A percentile compares a stretch with the other conserved stretches of the same genome.
phyloP scores from a whole-genome alignment of 768 basidiomycete genomes.

The Sporobolomyces pararoseus region DNA sequence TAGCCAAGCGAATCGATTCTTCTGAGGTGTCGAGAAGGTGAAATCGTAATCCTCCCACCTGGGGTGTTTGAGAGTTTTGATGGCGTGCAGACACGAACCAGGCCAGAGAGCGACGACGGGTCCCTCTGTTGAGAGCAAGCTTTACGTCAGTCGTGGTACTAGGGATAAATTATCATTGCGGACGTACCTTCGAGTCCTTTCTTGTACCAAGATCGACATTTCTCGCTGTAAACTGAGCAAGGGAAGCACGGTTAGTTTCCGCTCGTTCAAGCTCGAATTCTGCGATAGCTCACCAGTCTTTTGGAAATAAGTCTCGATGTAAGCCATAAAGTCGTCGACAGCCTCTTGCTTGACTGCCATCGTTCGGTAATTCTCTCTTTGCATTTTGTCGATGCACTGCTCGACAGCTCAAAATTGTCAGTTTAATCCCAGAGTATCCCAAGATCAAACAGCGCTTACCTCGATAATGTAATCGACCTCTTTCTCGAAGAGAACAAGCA shows the following conservation, averaged over 20 bases:
- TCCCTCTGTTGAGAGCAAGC: conserved; percentile 51
- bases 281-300: conserved; percentile 18
- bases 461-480: conserved; percentile 60
- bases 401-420: no score
- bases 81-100: conserved; percentile 53
- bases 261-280: conserved; percentile 33
- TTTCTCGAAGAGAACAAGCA: conserved; percentile 59
- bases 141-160: no score
- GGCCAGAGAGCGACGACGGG: conserved; percentile 62
- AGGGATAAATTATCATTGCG: no score
- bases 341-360: conserved; percentile 62
- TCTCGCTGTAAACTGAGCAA: conserved; percentile 55
- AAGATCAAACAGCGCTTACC: no score
- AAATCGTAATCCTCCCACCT: conserved; percentile 62
- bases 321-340: conserved; percentile 61
- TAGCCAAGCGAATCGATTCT: conserved; percentile 60
- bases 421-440: no score
- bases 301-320: conserved; percentile 40
- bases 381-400: conserved; percentile 57
- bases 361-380: conserved; percentile 62
- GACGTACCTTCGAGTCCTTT: conserved; percentile 53
- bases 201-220: conserved; percentile 66
- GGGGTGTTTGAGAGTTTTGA: conserved; percentile 56
- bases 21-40: conserved; percentile 2
- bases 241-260: conserved; percentile 48